A percentile compares a stretch with the other conserved stretches of the same genome.
phyloP scores from a whole-genome alignment of 1,139 yeast genomes.

The Geotrichum klebahnii region DNA sequence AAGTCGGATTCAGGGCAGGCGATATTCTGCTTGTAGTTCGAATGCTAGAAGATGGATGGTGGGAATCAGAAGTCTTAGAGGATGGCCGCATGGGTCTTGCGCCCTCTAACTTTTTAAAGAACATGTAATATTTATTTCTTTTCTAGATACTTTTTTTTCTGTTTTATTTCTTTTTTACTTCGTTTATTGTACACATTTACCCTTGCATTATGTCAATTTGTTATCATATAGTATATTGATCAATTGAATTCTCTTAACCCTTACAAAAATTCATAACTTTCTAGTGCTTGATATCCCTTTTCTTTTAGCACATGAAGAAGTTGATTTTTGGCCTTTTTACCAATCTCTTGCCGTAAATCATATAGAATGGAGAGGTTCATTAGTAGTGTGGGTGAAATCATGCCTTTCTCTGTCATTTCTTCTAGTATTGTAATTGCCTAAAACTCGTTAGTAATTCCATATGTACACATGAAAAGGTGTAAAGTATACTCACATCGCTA shows the following conservation, averaged over 20 bases:
- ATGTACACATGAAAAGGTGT: not conserved
- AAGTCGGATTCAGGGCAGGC: constrained; percentile 66
- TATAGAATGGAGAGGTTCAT: constrained; percentile 33
- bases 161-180: not conserved
- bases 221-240: not conserved
- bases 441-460: not conserved
- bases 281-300: constrained; percentile 20
- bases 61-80: constrained; percentile 69
- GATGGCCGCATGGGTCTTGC: constrained; percentile 62
- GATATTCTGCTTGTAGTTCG: constrained; percentile 67
- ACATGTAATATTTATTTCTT: constrained; percentile 2
- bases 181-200: not conserved
- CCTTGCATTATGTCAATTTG: not conserved
- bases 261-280: constrained; percentile 20
- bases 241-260: not conserved
- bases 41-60: constrained; percentile 88
- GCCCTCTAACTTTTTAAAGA: constrained; percentile 61
- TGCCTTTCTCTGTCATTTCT: constrained; percentile 26
- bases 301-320: constrained; percentile 8
- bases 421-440: constrained; percentile 43
- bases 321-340: constrained; percentile 22
- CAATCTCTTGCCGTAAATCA: constrained; percentile 30
- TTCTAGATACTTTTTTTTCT: not conserved
- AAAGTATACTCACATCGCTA: constrained; percentile 28
- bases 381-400: constrained; percentile 27